phyloP scores from a whole-genome alignment of 306 rosid genomes.

The Abrus precatorius region DNA sequence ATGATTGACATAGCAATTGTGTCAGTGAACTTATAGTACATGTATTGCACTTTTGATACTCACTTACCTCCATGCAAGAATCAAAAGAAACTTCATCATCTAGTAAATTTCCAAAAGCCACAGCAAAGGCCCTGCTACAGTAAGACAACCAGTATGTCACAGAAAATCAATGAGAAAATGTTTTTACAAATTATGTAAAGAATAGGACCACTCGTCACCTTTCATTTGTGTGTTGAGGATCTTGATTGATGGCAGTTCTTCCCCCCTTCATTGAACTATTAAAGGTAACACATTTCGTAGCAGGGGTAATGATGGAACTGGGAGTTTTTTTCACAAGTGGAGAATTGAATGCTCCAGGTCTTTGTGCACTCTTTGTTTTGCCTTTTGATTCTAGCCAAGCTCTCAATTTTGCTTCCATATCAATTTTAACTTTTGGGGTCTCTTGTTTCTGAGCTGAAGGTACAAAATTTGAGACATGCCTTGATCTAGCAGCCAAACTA shows the following conservation, averaged over 20 bases:
- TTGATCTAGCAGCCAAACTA: constrained; percentile 90
- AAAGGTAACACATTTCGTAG: constrained; percentile 63
- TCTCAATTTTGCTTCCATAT: constrained; percentile 87
- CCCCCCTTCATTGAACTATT: constrained; percentile 65
- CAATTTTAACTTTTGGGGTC: constrained; percentile 74
- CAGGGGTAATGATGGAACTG: constrained; percentile 53
- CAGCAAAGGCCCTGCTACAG: constrained; percentile 60
- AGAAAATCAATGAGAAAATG: constrained; percentile 38
- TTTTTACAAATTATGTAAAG: constrained; percentile 31
- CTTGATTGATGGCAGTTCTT: constrained; percentile 52
- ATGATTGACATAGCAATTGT: constrained; percentile 34
- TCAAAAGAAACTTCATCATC: constrained; percentile 56
- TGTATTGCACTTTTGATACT: constrained; percentile 42
- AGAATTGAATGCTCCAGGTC: constrained; percentile 60
- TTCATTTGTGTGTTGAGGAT: constrained; percentile 55
- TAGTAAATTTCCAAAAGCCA: constrained; percentile 63
- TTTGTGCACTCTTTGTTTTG: constrained; percentile 73
- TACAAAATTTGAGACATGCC: constrained; percentile 77
- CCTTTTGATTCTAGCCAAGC: constrained; percentile 93
- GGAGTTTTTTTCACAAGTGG: constrained; percentile 71
- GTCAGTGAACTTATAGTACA: constrained; percentile 1
- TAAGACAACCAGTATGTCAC: constrained; percentile 32
- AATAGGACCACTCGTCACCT: constrained; percentile 56
- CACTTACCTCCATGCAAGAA: constrained; percentile 66
- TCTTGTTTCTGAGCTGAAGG: constrained; percentile 72